These are phyloP conservation scores for Zygnema circumcarinatum DNA, from an alignment of 139 green algal species.

Conservation along the genomic window DNA sequence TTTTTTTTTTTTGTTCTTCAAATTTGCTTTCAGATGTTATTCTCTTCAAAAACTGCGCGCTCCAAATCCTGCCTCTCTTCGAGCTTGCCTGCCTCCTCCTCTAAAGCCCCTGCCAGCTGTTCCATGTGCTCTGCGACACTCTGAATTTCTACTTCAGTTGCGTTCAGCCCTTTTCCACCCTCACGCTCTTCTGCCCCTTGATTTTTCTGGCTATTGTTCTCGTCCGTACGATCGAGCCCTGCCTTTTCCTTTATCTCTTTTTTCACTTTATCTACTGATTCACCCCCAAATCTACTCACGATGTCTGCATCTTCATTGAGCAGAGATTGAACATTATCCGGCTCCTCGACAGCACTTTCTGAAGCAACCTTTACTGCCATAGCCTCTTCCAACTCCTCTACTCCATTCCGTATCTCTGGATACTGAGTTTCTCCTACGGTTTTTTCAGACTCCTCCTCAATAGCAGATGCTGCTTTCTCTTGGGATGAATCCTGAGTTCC, in stretches of 20 bases:
- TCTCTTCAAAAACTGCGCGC: no score
- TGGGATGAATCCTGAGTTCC: not conserved
- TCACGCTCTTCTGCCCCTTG: not conserved
- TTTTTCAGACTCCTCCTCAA: not conserved
- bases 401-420: not conserved
- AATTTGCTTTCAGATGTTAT: not conserved
- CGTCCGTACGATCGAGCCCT: not conserved
- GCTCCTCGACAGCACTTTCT: not conserved
- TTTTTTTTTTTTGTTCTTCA: no score
- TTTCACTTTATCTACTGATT: not conserved
- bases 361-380: not conserved
- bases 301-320: no score
- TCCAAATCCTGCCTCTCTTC: not conserved
- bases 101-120: not conserved
- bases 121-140: not conserved
- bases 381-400: not conserved
- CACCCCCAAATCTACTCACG: not conserved
- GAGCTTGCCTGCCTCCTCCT: not conserved
- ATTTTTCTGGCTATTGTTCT: not conserved
- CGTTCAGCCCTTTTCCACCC: not conserved
- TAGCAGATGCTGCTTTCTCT: not conserved
- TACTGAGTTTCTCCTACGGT: not conserved
- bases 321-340: not conserved
- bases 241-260: not conserved
- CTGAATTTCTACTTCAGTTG: not conserved